Percentiles rank a stretch among this genome's conserved stretches.
Conservation (phyloP, 495 filamentous ascomycete genomes). For the Aspergillus wentii region DNA sequence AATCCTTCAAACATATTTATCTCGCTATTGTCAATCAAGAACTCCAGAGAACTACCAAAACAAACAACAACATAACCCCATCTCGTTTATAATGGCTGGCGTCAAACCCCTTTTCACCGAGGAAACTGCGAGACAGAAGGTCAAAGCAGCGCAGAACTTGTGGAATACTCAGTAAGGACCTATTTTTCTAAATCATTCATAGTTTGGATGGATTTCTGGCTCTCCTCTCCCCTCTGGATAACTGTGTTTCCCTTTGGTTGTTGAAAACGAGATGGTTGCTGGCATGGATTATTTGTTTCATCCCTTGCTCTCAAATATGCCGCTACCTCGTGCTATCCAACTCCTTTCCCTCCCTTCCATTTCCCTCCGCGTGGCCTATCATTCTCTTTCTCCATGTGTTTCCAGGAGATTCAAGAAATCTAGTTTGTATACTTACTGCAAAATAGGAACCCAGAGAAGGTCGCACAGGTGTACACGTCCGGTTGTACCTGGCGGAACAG, state of each 20-base stretch:
- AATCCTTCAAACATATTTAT: too few relatives aligned
- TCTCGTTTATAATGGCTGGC: too few relatives aligned
- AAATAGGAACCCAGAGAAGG: slow-evolving; percentile 53
- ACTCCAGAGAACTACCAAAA: too few relatives aligned
- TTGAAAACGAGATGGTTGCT: too few relatives aligned
- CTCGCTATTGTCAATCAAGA: too few relatives aligned
- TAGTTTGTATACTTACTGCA: slow-evolving; percentile 15
- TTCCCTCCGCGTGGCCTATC: neutral
- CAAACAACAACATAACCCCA: too few relatives aligned
- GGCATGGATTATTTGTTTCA: slow-evolving; percentile 10
- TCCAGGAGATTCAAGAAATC: too few relatives aligned
- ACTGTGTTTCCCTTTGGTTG: too few relatives aligned
- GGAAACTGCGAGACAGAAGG: slow-evolving; percentile 69
- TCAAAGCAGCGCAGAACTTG: slow-evolving; percentile 78
- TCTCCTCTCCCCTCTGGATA: too few relatives aligned
- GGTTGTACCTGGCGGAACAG: slow-evolving; percentile 83
- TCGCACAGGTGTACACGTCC: slow-evolving; percentile 70
- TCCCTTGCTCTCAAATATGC: slow-evolving; percentile 26
- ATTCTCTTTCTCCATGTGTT: slow-evolving; percentile 5
- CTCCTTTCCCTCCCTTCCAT: slow-evolving; percentile 1
- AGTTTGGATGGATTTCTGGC: too few relatives aligned
- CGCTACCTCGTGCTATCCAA: neutral
- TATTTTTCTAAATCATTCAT: too few relatives aligned
- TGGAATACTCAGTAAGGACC: slow-evolving; percentile 92
- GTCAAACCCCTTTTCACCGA: slow-evolving; percentile 75